Base-by-base conservation (phyloP, 2,329 filamentous ascomycete species). In the Colletotrichum eremochloae region DNA sequence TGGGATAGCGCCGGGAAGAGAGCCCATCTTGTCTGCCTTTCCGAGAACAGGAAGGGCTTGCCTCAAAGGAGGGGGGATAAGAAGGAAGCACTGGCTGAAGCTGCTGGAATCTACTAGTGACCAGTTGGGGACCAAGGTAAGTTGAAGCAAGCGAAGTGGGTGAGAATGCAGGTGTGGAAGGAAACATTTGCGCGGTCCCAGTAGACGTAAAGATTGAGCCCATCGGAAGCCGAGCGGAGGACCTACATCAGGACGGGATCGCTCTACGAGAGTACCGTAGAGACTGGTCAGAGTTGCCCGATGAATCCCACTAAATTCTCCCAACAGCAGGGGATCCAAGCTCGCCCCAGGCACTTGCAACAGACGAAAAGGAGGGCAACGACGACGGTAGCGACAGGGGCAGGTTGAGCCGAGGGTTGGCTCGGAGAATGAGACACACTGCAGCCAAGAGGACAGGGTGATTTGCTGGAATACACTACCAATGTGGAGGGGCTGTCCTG, bases 1-100 rank as follows among this genome's bases (percentile, higher is more conserved):
- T n/a, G 74, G 57, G n/a, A 72, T 68, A 55, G 66, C 58, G 58
- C 61, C 61, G 29, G 71, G 72, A 56, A 75, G 72, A 57, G 74
- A 75, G 60, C 74, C 74, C 74, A 75, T 75, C 61, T 62, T 70
- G 65, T 71, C 57, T 67, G 40, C 18, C 31, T 53, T 29, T 31
- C n/a, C 36, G 20, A 18, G 29, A 38, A 36, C 38, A 40, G 33
- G 38, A 52, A n/a, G n/a, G 29, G 20, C 20, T 40, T 38, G 31
- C 31, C 62, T 67, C 36, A 42, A 38, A 15, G 46, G 9, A 38
- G 31, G 12, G 3, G 7, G 18, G 11, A n/a, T 9, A 46, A 52
- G 33, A 50, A 42, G 15, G 29, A 31, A 63, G 57, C 31, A 62
- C 38, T 44, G 44, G 65, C 38, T 38, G 42, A 44, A 66, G 50